Base-by-base conservation (phyloP, 768 basidiomycete genomes). In the Xerocomellus amylosporus region DNA sequence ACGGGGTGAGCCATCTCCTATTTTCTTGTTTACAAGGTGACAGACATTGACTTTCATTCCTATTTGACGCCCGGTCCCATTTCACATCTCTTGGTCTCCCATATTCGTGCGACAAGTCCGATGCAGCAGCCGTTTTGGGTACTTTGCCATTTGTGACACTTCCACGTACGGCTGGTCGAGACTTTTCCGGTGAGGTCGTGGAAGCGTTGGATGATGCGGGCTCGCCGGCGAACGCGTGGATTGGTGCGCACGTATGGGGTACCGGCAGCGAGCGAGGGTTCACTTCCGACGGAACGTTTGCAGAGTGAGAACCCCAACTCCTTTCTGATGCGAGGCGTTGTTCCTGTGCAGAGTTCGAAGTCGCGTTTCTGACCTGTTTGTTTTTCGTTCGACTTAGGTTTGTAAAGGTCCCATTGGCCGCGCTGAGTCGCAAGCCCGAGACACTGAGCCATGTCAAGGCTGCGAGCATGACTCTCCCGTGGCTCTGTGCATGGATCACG, bases 401-500 rank as follows among this genome's bases (percentile, higher is more conserved):
- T 3, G 61, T 68, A 14, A 60, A 65, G 28, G 64, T 71, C 8
- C 71, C 71, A 1, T 17, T 72, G 31, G 44, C 50, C 6, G 68
- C 53, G 7, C 55, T 71, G 15, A 71, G 70, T 48, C 70, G 63
- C 46, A 71, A 73, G 43, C 70, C 72, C 7, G 26, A 58, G 48
- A 56, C 49, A 1, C 37, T 71, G 30, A 60, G 51, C 28, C 72
- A 71, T 20, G 10, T 13, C 28, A 46, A 61, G 36, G 71, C 70
- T 6, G 70, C 63, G 14, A 73, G 70, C 41, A 70, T 71, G 63
- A 68, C 70, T 0, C 71, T 71, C 7, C 63, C 63, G 0, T 73
- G 71, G 70, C 60, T 72, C 24, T 71, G 70, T 48, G 72, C 72
- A 8, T 71, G 72, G 72, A 73, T 73, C 59, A 71, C 70, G 1